phyloP scores from a whole-genome alignment of 768 basidiomycete species.

The Lactifluus subvellereus region DNA sequence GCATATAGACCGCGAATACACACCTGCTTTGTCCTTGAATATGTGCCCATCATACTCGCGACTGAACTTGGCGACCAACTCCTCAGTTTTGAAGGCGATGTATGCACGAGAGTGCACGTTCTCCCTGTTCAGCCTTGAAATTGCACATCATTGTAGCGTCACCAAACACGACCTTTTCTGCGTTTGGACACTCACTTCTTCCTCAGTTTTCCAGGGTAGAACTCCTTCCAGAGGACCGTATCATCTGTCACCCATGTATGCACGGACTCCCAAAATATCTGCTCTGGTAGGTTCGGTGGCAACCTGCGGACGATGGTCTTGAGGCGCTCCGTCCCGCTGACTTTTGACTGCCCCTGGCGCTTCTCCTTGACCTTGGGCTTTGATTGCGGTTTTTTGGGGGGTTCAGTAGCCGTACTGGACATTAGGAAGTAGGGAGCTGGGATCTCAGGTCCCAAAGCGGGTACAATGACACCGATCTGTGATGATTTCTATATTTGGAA shows the following conservation, averaged over 20 bases:
- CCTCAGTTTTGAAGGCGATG: slow-evolving; percentile 78
- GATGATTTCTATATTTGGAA: not conserved
- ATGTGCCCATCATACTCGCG: slow-evolving; percentile 86
- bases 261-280: slow-evolving; percentile 91
- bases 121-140: slow-evolving; percentile 69
- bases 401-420: slow-evolving; percentile 20
- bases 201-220: slow-evolving; percentile 60
- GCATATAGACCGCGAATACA: slow-evolving; percentile 24
- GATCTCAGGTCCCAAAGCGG: not conserved
- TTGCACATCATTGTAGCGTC: not conserved
- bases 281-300: slow-evolving; percentile 88
- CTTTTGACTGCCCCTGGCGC: slow-evolving; percentile 28
- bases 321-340: slow-evolving; percentile 49
- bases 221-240: slow-evolving; percentile 59
- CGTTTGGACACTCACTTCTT: slow-evolving; percentile 47
- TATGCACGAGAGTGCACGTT: slow-evolving; percentile 85
- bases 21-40: slow-evolving; percentile 89
- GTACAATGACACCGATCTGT: too few species aligned
- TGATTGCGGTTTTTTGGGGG: slow-evolving; percentile 24
- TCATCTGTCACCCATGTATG: slow-evolving; percentile 78
- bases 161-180: not conserved
- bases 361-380: slow-evolving; percentile 32
- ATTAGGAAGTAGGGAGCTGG: not conserved
- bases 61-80: slow-evolving; percentile 67
- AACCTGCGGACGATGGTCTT: slow-evolving; percentile 86